Base-by-base conservation (phyloP, 805 yeast genomes). In the Sugiyamaella marilandica region DNA sequence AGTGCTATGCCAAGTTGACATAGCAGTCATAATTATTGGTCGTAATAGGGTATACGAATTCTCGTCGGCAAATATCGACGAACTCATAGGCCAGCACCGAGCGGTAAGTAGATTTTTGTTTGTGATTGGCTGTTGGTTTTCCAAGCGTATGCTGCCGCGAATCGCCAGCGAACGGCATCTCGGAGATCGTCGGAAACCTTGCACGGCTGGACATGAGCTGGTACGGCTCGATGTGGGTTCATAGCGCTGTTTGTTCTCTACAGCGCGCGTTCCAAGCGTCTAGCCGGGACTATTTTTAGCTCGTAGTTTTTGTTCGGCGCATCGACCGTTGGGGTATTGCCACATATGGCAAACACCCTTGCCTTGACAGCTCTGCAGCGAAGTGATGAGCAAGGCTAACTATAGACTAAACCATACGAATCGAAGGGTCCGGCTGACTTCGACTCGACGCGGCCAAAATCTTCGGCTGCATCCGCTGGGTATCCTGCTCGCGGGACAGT, bases 1-100 rank as follows among this genome's bases (percentile, higher is more conserved):
- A 0, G 92, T 92, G 10, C 75, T 92, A 37, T 92, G 98, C 69
- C 91, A 89, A 57, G 96, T 90, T 5, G 98, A 92, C 64, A 76
- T 94, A 31, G 95, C 98, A 1, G 92, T 92, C 31, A 82, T 92
- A 13, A 89, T 92, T 24, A 74, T 90, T 35, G 95, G 96, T 16
- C 81, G 82, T 62, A 90, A 88, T 63, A 86, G 85, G 62, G 79
- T 90, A 21, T 90, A 87, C 65, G 96, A 92, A 71, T 92, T 83
- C 65, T 79, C 90, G 8, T 83, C 95, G 2, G 83, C 83, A 14
- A 82, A 83, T 55, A 77, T 89, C 1, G 69, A 74, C 10, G 76
- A 77, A 10, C 68, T 85, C 43, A 51, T 62, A 14, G 52, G 50
- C 21, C 49, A 55, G 31, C 59, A 55, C 43, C 39, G 53, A 34